Evolutionary conservation across 73 alveolate genomes (phyloP).

Genomic region (Uronychia setigera): DNA sequence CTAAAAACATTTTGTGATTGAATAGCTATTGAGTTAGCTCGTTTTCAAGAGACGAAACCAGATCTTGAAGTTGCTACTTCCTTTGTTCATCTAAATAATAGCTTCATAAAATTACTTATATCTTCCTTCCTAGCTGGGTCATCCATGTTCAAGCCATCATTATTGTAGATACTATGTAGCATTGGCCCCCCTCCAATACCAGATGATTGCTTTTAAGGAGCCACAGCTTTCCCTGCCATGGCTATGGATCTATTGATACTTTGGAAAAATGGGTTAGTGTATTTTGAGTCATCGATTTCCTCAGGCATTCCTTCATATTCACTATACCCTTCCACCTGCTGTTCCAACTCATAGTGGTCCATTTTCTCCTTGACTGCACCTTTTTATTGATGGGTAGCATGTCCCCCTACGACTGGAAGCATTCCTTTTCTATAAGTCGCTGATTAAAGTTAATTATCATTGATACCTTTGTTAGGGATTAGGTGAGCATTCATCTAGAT

Average conservation of each 20-base stretch:
- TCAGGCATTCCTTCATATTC: too few relatives aligned
- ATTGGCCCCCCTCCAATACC: not conserved
- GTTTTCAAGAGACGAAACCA: constrained; percentile 66
- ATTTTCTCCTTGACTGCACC: too few relatives aligned
- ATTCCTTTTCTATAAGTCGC: not conserved
- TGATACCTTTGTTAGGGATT: constrained; percentile 57
- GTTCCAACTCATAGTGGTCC: too few relatives aligned
- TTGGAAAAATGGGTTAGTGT: not conserved
- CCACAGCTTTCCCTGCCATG: not conserved
- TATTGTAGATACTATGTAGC: not conserved
- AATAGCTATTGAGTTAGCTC: constrained; percentile 65
- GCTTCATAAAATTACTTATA: too few relatives aligned
- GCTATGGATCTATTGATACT: not conserved
- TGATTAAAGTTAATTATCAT: not conserved
- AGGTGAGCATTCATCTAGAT: constrained; percentile 62
- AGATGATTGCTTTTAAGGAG: not conserved
- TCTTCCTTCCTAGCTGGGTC: too few relatives aligned
- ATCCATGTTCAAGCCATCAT: too few relatives aligned
- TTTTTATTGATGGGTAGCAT: too few relatives aligned
- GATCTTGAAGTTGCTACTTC: constrained; percentile 55
- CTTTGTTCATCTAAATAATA: constrained; percentile 50
- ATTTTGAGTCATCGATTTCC: constrained; percentile 18
- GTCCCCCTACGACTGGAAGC: not conserved
- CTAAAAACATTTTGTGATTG: constrained; percentile 71
- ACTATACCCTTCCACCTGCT: too few relatives aligned